Evolutionary conservation across 257 asterid genomes (phyloP).

Genomic region (Solanum appendiculatum): DNA sequence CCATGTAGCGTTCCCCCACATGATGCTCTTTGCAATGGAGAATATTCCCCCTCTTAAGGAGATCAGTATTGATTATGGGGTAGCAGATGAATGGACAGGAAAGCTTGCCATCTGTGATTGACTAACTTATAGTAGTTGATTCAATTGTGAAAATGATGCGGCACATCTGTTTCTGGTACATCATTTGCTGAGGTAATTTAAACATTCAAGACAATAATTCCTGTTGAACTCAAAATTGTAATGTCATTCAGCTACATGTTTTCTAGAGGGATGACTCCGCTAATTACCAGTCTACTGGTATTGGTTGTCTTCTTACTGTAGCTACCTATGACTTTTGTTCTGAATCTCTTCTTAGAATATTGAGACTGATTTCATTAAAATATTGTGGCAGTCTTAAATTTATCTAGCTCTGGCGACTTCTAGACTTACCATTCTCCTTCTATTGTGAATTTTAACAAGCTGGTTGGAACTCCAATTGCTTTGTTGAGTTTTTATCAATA

Average conservation of each 20-base stretch:
- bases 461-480: not conserved
- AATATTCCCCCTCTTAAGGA: conserved; percentile 85
- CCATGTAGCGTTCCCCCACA: conserved; percentile 61
- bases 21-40: conserved; percentile 90
- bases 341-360: not conserved
- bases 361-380: not conserved
- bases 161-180: not conserved
- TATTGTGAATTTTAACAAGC: not conserved
- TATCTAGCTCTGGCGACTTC: not conserved
- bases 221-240: not conserved
- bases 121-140: conserved; percentile 8
- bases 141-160: conserved; percentile 4
- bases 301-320: not conserved
- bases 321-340: not conserved
- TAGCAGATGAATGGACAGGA: conserved; percentile 59
- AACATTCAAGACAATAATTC: not conserved
- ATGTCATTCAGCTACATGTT: not conserved
- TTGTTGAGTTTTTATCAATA: not conserved
- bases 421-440: not conserved
- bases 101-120: conserved; percentile 72
- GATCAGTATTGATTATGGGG: conserved; percentile 79
- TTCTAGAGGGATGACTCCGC: not conserved
- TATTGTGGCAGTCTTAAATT: not conserved
- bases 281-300: not conserved
- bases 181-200: conserved; percentile 29